Evolutionary conservation across 2,329 filamentous ascomycete species (phyloP), one percentile per base, ranked within the genome.

Genomic region (Fragosphaeria purpurea): DNA sequence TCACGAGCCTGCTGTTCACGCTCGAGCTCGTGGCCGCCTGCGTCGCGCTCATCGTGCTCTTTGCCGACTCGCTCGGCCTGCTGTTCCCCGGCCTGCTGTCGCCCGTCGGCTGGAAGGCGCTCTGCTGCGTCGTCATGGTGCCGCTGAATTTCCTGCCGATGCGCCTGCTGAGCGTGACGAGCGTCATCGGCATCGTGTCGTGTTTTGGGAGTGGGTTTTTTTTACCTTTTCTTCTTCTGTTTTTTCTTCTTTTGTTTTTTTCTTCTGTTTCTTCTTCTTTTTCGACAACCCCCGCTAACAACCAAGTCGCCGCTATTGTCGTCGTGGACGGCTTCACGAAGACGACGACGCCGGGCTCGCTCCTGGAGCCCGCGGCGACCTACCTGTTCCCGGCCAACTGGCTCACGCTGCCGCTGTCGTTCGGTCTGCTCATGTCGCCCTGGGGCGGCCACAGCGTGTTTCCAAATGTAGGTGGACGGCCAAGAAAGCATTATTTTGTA

Each of bases 41-140:
- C 62, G 90, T 97, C 34, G 91, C 91, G 4, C 75, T 95, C 4
- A 79, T 95, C 35, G 87, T 95, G 22, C 77, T 96, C n/a, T 97
- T 97, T 65, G 87, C 88, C 47, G 93, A 97, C 68, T 94, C 87
- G 43, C 75, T 97, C 59, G 73, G 87, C 59, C 77, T 87, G 11
- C 69, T 97, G 22, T 79, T 96, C 47, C 86, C 88, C 0, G 81
- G 78, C 0, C 68, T 86, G 55, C 61, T 77, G 44, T 80, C 77
- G 44, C 70, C 86, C 5, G 75, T 79, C 0, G 71, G 80, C 54
- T 97, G 91, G 90, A 97, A 97, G 68, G 72, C 91, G 35, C 66
- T 95, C 34, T 94, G 89, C 64, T 84, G 87, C 12, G 53, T 88
- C 13, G 71, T 95, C 50, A 72, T 97, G 57, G 72, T 94, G 52